phyloP scores from a whole-genome alignment of 192 early-diverging fungal genomes.

The Coemansia biformis region DNA sequence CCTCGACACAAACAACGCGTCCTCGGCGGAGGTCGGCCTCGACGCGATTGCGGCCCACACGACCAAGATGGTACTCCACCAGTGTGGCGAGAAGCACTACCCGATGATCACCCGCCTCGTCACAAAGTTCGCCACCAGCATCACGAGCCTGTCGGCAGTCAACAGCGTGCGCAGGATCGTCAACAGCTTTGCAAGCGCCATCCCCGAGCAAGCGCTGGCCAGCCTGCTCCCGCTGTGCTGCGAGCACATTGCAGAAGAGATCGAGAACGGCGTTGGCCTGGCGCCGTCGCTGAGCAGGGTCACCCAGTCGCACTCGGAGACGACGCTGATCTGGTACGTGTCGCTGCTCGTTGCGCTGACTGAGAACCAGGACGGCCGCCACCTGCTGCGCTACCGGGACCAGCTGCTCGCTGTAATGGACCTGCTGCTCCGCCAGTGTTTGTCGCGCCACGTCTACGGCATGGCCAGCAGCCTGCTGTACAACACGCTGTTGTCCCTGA shows the following conservation, averaged over 20 bases:
- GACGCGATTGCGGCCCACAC: slow-evolving; percentile 25
- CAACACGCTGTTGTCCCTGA: slow-evolving; percentile 12
- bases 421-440: slow-evolving; percentile 23
- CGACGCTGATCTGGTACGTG: slow-evolving; percentile 46
- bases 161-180: slow-evolving; percentile 32
- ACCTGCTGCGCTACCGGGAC: slow-evolving; percentile 25
- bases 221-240: slow-evolving; percentile 34
- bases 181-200: slow-evolving; percentile 26
- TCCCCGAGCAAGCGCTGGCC: slow-evolving; percentile 34
- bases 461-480: slow-evolving; percentile 16
- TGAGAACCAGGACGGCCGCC: slow-evolving; percentile 17
- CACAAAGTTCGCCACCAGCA: slow-evolving; percentile 37
- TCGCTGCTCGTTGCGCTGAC: slow-evolving; percentile 24
- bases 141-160: slow-evolving; percentile 41
- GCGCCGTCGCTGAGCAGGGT: slow-evolving; percentile 36
- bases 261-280: slow-evolving; percentile 37
- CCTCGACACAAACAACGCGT: slow-evolving; percentile 20
- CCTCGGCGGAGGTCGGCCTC: slow-evolving; percentile 21
- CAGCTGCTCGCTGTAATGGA: slow-evolving; percentile 14
- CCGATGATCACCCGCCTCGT: slow-evolving; percentile 47
- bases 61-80: slow-evolving; percentile 32
- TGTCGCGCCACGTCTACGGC: slow-evolving; percentile 40
- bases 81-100: slow-evolving; percentile 43
- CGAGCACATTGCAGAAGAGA: slow-evolving; percentile 37
- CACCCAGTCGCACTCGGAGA: slow-evolving; percentile 37